Percentiles rank a stretch among this genome's conserved stretches.
phyloP scores from a whole-genome alignment of 1,139 yeast genomes.

The Arxiozyma slooffiae region DNA sequence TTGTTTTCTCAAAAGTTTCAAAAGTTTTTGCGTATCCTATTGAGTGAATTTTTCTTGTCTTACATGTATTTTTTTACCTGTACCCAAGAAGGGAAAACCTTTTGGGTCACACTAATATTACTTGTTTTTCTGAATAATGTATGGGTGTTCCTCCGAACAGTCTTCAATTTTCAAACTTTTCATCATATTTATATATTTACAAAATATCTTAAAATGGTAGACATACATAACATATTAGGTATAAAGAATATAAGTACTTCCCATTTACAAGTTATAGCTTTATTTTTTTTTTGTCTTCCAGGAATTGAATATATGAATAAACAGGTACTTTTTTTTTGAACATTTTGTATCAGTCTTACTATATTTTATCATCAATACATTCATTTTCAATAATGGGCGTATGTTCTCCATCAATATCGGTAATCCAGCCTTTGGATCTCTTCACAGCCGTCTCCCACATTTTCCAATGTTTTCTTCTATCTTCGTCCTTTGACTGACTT shows the following conservation, averaged over 20 bases:
- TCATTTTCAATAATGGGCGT: conserved; percentile 1
- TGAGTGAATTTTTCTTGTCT: neutral
- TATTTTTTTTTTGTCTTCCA: neutral
- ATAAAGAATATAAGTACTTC: too few species aligned
- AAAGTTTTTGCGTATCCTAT: neutral
- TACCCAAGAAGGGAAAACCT: neutral
- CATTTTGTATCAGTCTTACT: neutral
- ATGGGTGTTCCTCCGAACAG: neutral
- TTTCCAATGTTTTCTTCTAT: conserved; percentile 56
- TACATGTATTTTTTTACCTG: neutral
- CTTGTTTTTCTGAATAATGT: neutral
- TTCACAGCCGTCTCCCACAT: conserved; percentile 78
- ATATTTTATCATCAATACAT: neutral
- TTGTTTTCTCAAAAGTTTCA: too few species aligned
- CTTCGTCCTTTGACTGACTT: conserved; percentile 50
- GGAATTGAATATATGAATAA: neutral
- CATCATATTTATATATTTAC: too few species aligned
- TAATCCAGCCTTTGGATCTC: conserved; percentile 69
- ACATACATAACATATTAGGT: too few species aligned
- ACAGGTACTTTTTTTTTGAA: neutral
- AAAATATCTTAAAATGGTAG: too few species aligned
- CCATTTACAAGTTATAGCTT: too few species aligned
- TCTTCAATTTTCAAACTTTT: neutral
- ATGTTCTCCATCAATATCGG: conserved; percentile 16
- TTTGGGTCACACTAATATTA: neutral